Percentiles rank a stretch among this genome's conserved stretches.
Conservation (phyloP, 148 eudicot genomes). For the Tetragonia tetragonoides region DNA sequence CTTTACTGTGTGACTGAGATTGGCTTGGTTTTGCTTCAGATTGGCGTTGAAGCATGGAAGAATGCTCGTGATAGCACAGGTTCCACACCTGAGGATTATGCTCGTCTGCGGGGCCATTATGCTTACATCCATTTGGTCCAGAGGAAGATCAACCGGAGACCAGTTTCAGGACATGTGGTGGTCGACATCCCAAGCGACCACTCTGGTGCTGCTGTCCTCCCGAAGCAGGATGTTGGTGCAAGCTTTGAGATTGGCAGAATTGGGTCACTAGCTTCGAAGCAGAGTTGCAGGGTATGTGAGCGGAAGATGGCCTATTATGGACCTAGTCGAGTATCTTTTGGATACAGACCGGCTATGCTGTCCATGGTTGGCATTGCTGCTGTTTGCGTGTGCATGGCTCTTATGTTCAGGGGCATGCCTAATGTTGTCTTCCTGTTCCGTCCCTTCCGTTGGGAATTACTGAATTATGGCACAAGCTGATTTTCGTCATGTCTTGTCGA, state of each 20-base stretch:
- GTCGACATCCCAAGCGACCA: constrained; percentile 52
- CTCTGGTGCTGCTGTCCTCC: constrained; percentile 23
- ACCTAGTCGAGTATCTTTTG: constrained; percentile 31
- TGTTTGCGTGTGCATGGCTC: constrained; percentile 80
- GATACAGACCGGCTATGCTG: constrained; percentile 77
- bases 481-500: background rate
- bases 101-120: constrained; percentile 59
- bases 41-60: constrained; percentile 80
- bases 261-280: constrained; percentile 5
- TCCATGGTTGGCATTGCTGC: constrained; percentile 87
- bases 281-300: constrained; percentile 49
- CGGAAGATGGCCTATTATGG: constrained; percentile 41
- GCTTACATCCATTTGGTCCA: constrained; percentile 61
- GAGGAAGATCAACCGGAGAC: constrained; percentile 49
- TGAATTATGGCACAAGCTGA: constrained; percentile 56
- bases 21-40: constrained; percentile 37
- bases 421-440: constrained; percentile 52
- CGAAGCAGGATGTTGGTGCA: constrained; percentile 30
- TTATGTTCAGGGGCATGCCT: constrained; percentile 78
- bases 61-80: constrained; percentile 58
- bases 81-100: constrained; percentile 77
- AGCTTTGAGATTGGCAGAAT: constrained; percentile 44
- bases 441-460: constrained; percentile 77
- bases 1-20: background rate
- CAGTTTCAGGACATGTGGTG: constrained; percentile 47